These are phyloP conservation scores for Papilionanthe hybrid DNA, from an alignment of 116 monocot species.

Conservation along the genomic window DNA sequence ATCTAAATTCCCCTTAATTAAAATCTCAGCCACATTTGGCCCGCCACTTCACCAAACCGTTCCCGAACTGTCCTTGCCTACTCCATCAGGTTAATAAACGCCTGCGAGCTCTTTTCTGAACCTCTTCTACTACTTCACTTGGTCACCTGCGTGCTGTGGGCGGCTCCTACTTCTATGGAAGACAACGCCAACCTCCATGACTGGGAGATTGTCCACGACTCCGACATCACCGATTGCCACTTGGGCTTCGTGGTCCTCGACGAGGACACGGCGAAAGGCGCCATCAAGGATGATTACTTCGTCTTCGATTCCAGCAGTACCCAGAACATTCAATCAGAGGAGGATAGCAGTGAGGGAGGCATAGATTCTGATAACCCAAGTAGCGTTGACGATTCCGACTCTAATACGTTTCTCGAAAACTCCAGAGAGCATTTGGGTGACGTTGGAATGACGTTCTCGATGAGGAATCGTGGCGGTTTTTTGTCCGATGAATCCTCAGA, in stretches of 20 bases:
- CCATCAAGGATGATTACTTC: conserved; percentile 38
- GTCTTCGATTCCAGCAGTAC: conserved; percentile 15
- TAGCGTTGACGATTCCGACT: conserved; percentile 23
- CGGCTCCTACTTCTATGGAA: background rate
- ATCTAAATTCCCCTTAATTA: too few species aligned
- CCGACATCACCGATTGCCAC: conserved; percentile 4
- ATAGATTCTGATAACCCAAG: conserved; percentile 27
- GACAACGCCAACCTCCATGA: conserved; percentile 4
- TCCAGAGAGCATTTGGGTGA: background rate
- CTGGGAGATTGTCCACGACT: conserved; percentile 28
- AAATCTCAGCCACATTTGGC: too few species aligned
- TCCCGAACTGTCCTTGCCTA: too few species aligned
- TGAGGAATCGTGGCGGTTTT: background rate
- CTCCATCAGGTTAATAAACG: too few species aligned
- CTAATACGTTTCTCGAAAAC: conserved; percentile 2
- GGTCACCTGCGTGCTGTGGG: background rate
- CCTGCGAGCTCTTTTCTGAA: too few species aligned
- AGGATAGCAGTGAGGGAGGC: conserved; percentile 6
- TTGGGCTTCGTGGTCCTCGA: background rate
- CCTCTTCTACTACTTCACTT: too few species aligned
- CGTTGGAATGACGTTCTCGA: background rate
- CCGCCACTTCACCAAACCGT: too few species aligned
- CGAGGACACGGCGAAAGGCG: conserved; percentile 11
- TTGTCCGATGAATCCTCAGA: conserved; percentile 29
- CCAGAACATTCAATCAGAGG: background rate